Evolutionary conservation across 139 green algal species (phyloP), one percentile per base, ranked within the genome.

Genomic region (Chlorella sp.): DNA sequence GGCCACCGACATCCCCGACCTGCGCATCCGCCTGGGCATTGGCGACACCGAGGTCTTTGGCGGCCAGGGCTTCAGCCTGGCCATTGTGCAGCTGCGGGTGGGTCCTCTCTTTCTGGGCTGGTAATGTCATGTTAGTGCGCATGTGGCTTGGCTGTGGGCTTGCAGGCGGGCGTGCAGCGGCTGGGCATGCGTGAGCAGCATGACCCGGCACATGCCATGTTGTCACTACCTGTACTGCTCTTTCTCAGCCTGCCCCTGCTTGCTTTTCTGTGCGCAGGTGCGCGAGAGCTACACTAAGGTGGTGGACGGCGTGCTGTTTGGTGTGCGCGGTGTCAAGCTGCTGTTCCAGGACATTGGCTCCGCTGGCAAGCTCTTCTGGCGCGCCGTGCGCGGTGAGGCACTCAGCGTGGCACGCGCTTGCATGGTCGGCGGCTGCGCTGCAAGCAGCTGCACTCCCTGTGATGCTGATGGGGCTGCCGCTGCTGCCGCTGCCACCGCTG

Each of bases 1-100:
- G 73, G 94, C 95, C 3, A 84, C 78, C 12, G 96, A 99, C 72
- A 94, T 99, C 28, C 95, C 95, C n/a, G 96, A 99, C 89, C 85
- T 99, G 88, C 87, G 95, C 23, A 85, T 83, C 16, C 87, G 95
- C 9, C 91, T 98, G 60, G 95, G 95, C 56, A 92, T 98, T 17
- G 83, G 83, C 21, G 94, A 96, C 62, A 88, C 91, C 21, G n/a
- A 84, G 20, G 96, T 98, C 84, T 84, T 84, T 84, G 79, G 79
- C 30, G 81, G 81, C 68, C 28, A 57, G 38, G 55, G 72, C 18
- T 89, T 96, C 64, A 92, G 63, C 57, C 78, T 94, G 21, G 92
- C 87, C n/a, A 90, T 89, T 81, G 26, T 95, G 44, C 90, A 94
- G 69, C 34, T 90, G 41, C 88, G 96, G 89, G 62, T 95, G 30